These are phyloP conservation scores for Nakaseomyces uthaithaninus DNA, from an alignment of 1,139 yeast species.

Conservation along the genomic window DNA sequence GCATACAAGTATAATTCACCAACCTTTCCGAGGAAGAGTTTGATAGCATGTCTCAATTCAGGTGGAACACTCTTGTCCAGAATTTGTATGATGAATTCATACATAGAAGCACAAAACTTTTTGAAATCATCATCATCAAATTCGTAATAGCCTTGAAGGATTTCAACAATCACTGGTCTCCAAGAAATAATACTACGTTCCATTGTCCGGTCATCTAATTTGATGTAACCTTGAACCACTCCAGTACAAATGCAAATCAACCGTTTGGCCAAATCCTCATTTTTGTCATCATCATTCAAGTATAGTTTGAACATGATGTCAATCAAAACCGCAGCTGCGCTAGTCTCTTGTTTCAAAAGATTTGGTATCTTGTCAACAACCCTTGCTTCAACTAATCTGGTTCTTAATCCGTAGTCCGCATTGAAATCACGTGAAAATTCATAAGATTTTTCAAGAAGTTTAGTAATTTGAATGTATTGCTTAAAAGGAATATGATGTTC, in stretches of 20 bases:
- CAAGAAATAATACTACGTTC: conserved; percentile 76
- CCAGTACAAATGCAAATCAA: conserved; percentile 66
- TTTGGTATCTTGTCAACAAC: conserved; percentile 90
- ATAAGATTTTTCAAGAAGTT: conserved; percentile 59
- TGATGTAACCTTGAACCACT: conserved; percentile 61
- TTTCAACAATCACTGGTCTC: conserved; percentile 87
- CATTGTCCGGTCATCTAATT: conserved; percentile 66
- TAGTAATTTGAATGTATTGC: conserved; percentile 51
- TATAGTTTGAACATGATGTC: conserved; percentile 74
- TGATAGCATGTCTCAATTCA: conserved; percentile 62
- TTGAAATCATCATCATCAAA: conserved; percentile 70
- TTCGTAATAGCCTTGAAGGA: conserved; percentile 71
- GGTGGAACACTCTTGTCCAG: conserved; percentile 61
- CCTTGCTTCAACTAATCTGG: conserved; percentile 83
- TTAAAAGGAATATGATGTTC: conserved; percentile 61
- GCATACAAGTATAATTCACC: conserved; percentile 47
- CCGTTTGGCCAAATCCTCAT: conserved; percentile 39
- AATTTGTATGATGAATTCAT: conserved; percentile 56
- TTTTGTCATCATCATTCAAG: conserved; percentile 49
- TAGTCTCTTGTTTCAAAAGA: conserved; percentile 81
- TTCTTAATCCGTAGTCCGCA: conserved; percentile 78
- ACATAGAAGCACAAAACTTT: conserved; percentile 55
- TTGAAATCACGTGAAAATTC: conserved; percentile 80
- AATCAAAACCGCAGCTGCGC: conserved; percentile 81
- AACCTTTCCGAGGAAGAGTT: conserved; percentile 56